phyloP scores from a whole-genome alignment of 129 eudicot species.

The Rutidosis leptorrhynchoides region DNA sequence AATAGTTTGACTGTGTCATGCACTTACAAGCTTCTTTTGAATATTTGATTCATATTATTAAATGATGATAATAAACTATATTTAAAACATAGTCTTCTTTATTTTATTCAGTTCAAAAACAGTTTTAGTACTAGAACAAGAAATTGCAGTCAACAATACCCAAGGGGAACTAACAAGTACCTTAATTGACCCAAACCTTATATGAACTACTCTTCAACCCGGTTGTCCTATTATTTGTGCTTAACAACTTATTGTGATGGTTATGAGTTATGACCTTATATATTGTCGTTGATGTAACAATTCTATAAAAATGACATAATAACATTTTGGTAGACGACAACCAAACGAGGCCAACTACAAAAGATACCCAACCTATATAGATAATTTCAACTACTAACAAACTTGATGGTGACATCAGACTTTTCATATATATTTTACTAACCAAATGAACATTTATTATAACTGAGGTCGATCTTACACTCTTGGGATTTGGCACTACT shows the following conservation, averaged over 20 bases:
- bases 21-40: too few species aligned
- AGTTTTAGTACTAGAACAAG: not conserved
- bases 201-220: too few species aligned
- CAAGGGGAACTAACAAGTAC: not conserved
- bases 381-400: slow-evolving; percentile 25
- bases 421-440: not conserved
- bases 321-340: slow-evolving; percentile 24
- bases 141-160: not conserved
- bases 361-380: slow-evolving; percentile 14
- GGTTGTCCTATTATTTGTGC: not conserved
- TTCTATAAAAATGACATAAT: slow-evolving; percentile 21
- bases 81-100: too few species aligned
- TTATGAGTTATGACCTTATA: too few species aligned
- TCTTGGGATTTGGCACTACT: too few species aligned
- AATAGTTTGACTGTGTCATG: too few species aligned
- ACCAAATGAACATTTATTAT: too few species aligned
- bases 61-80: too few species aligned
- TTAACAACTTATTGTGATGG: not conserved
- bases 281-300: too few species aligned
- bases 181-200: not conserved
- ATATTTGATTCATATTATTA: too few species aligned
- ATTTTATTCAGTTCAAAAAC: not conserved
- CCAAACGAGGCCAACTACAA: slow-evolving; percentile 26
- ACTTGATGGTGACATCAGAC: slow-evolving; percentile 19
- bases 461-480: too few species aligned